A percentile compares a stretch with the other conserved stretches of the same genome.
Conservation (phyloP, 1,284 basidiomycete genomes). For the Rhizoctonia solani region DNA sequence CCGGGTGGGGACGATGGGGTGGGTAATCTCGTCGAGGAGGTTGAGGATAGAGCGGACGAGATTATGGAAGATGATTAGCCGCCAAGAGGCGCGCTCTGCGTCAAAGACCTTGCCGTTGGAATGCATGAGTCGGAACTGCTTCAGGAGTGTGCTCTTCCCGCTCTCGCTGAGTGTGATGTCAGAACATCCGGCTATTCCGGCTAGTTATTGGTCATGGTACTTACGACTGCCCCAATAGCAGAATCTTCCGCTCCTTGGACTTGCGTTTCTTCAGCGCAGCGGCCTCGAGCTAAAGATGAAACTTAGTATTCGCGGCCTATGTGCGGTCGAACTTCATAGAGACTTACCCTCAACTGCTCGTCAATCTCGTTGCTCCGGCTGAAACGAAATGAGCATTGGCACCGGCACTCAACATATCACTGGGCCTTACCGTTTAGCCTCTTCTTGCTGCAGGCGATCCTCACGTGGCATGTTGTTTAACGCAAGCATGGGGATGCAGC, state of each 20-base stretch:
- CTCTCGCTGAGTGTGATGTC: constrained; percentile 4
- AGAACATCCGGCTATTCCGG: no score
- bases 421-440: constrained; percentile 30
- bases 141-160: constrained; percentile 36
- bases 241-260: constrained; percentile 30
- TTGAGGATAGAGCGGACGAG: constrained; percentile 70
- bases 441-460: background rate
- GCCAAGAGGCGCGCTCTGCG: constrained; percentile 77
- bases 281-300: background rate
- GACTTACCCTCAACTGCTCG: constrained; percentile 17
- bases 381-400: background rate
- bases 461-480: constrained; percentile 4
- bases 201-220: no score
- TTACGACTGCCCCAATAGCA: constrained; percentile 31
- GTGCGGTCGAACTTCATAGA: background rate
- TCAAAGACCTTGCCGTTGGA: constrained; percentile 54
- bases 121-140: constrained; percentile 35
- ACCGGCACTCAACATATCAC: background rate
- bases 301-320: background rate
- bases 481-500: constrained; percentile 18
- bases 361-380: constrained; percentile 29
- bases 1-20: constrained; percentile 42
- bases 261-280: constrained; percentile 21
- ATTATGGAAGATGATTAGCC: constrained; percentile 80
- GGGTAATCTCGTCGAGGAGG: constrained; percentile 71